A percentile compares a stretch with the other conserved stretches of the same genome.
Conservation (phyloP, 108 stramenopile species). For the Schizochytrium sp. region DNA sequence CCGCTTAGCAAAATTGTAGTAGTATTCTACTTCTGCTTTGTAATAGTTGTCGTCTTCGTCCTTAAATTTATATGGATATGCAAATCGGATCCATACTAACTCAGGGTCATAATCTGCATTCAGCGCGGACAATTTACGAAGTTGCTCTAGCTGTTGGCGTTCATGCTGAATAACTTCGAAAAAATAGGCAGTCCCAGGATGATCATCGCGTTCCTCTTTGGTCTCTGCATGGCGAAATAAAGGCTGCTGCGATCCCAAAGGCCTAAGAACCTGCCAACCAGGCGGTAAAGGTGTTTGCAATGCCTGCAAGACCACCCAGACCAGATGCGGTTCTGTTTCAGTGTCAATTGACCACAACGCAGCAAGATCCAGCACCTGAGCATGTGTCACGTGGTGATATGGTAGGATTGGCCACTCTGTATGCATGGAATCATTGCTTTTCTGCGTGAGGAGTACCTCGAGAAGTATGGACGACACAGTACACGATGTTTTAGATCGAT, state of each 20-base stretch:
- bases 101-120: background rate
- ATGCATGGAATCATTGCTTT: background rate
- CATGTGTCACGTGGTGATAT: constrained; percentile 9
- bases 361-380: background rate
- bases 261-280: constrained; percentile 27
- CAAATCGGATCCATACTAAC: background rate
- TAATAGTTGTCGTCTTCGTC: background rate
- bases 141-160: background rate
- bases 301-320: constrained; percentile 14
- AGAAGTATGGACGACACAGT: background rate
- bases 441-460: constrained; percentile 8
- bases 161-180: constrained; percentile 4
- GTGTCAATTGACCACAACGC: background rate
- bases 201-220: constrained; percentile 9
- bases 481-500: background rate
- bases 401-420: constrained; percentile 45
- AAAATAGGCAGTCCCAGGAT: constrained; percentile 37
- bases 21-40: background rate
- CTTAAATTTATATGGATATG: constrained; percentile 3
- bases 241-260: background rate
- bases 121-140: background rate
- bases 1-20: constrained; percentile 1
- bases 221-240: constrained; percentile 6
- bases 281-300: constrained; percentile 13
- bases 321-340: background rate